A percentile compares a stretch with the other conserved stretches of the same genome.
These are phyloP conservation scores for Aspergillus pseudoterreus DNA, from an alignment of 2,329 filamentous ascomycete genomes.

Conservation along the genomic window DNA sequence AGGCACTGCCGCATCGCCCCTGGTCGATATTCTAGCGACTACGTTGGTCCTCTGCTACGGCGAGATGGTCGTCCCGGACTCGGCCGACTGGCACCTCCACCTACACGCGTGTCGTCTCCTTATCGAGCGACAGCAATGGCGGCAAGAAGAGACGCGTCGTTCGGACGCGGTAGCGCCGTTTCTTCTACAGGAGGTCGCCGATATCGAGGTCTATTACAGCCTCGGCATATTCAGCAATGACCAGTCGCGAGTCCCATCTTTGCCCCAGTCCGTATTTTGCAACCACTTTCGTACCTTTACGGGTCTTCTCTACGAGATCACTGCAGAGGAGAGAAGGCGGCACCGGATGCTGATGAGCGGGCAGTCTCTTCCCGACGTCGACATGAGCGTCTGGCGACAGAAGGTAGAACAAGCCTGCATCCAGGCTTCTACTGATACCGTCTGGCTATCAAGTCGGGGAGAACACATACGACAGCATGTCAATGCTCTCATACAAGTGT, in stretches of 20 bases:
- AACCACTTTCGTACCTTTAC: conserved; percentile 11
- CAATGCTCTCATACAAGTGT: conserved; percentile 9
- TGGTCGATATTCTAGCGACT: conserved; percentile 13
- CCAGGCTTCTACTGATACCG: conserved; percentile 4
- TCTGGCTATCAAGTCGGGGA: not conserved
- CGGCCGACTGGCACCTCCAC: conserved; percentile 14
- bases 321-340: conserved; percentile 8
- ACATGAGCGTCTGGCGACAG: conserved; percentile 8
- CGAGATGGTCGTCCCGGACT: conserved; percentile 13
- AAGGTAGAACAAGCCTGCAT: conserved; percentile 9
- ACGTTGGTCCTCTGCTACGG: conserved; percentile 15
- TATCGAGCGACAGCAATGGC: conserved; percentile 8
- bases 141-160: not conserved
- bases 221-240: conserved; percentile 4
- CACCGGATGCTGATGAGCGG: not conserved
- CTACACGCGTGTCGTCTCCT: conserved; percentile 15
- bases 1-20: not conserved
- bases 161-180: conserved; percentile 7
- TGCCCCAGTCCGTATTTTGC: not conserved
- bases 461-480: conserved; percentile 6
- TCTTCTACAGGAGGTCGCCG: conserved; percentile 15
- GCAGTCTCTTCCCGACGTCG: not conserved
- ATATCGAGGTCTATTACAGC: conserved; percentile 13
- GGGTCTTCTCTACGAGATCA: conserved; percentile 10
- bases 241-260: not conserved